Conservation (phyloP, 352 stramenopile species). For the Phytopythium kandeliae region DNA sequence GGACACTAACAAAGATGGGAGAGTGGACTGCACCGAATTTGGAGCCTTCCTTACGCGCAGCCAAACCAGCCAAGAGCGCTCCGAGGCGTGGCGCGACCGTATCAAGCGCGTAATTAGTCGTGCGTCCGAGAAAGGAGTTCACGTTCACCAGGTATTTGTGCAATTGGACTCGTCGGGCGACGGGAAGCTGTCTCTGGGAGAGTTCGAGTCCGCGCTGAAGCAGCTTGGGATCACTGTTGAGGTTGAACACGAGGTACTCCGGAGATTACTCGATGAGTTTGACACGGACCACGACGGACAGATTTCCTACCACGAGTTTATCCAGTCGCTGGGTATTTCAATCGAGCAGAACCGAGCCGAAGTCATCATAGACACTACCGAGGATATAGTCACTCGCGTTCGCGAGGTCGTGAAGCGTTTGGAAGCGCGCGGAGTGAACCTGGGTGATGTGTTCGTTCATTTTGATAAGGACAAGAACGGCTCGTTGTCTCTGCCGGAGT, state of each 20-base stretch:
- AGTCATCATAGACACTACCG: slow-evolving; percentile 26
- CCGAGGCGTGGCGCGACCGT: slow-evolving; percentile 29
- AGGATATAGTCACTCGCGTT: slow-evolving; percentile 40
- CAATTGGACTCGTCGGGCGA: slow-evolving; percentile 58
- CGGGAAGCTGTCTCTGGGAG: slow-evolving; percentile 45
- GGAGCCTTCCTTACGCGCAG: slow-evolving; percentile 19
- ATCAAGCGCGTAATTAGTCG: slow-evolving; percentile 45
- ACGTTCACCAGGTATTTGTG: slow-evolving; percentile 57
- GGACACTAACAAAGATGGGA: slow-evolving; percentile 43
- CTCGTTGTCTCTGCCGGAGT: slow-evolving; percentile 46
- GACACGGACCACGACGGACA: slow-evolving; percentile 52
- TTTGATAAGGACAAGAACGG: slow-evolving; percentile 64
- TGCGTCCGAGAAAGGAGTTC: slow-evolving; percentile 50
- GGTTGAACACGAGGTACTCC: slow-evolving; percentile 25
- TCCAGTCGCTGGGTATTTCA: slow-evolving; percentile 43
- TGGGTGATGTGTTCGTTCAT: slow-evolving; percentile 60
- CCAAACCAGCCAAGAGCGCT: slow-evolving; percentile 5
- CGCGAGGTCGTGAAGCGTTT: slow-evolving; percentile 44
- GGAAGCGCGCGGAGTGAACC: slow-evolving; percentile 34
- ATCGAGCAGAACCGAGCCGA: slow-evolving; percentile 41
- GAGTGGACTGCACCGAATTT: slow-evolving; percentile 42
- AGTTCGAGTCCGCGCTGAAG: slow-evolving; percentile 44
- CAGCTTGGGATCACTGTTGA: slow-evolving; percentile 43
- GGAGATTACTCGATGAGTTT: slow-evolving; percentile 39
- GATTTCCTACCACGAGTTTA: slow-evolving; percentile 82